phyloP scores from a whole-genome alignment of 306 rosid species.

The Rosa lucieae region DNA sequence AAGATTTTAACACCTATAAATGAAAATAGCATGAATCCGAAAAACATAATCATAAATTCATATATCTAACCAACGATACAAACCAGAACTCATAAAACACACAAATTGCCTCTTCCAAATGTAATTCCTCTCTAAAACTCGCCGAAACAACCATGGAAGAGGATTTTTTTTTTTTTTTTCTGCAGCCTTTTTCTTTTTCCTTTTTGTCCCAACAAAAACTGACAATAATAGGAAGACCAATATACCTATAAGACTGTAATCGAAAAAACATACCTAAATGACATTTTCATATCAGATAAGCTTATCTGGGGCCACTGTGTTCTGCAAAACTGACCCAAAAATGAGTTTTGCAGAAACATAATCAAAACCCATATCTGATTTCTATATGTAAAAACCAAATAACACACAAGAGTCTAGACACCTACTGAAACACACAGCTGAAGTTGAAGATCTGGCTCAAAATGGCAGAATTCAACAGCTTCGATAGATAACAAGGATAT shows the following conservation, averaged over 20 bases:
- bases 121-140: background rate
- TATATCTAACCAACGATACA: background rate
- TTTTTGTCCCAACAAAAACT: background rate
- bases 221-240: background rate
- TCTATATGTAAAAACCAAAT: background rate
- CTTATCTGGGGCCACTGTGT: background rate
- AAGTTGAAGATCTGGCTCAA: background rate
- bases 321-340: conserved; percentile 26
- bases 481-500: background rate
- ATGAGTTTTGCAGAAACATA: conserved; percentile 16
- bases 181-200: background rate
- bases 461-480: conserved; percentile 2
- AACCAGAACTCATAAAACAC: background rate
- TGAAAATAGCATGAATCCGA: too few relatives aligned
- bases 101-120: background rate
- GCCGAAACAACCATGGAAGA: background rate
- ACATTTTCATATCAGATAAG: background rate
- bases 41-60: too few relatives aligned
- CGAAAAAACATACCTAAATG: background rate
- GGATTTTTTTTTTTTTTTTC: background rate
- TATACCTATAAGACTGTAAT: background rate
- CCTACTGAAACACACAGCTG: background rate
- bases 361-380: background rate
- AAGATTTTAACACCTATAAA: too few relatives aligned
- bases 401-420: background rate